Conservation (phyloP, 1,284 basidiomycete genomes). For the Sporisorium reilianum region DNA sequence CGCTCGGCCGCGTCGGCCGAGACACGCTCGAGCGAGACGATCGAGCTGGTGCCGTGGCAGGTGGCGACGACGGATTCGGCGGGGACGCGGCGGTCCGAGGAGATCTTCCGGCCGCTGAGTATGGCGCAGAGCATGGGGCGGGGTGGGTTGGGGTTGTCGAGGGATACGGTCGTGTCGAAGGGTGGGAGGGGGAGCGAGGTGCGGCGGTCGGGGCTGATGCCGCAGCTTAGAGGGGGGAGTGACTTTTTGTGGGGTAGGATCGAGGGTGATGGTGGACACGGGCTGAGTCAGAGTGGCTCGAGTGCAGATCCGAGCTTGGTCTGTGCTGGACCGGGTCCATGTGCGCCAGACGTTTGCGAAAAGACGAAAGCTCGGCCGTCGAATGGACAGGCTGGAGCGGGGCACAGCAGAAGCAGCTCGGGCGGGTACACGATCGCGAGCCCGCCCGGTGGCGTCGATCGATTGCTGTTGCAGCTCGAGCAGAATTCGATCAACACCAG, state of each 20-base stretch:
- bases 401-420: neutral
- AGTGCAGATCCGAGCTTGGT: neutral
- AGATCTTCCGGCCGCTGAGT: conserved; percentile 39
- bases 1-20: conserved; percentile 13
- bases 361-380: no score
- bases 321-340: neutral
- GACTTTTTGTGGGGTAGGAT: conserved; percentile 14
- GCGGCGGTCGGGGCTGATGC: neutral
- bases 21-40: conserved; percentile 19
- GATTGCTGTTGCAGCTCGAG: conserved; percentile 20
- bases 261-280: neutral
- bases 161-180: conserved; percentile 11
- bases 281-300: neutral
- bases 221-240: conserved; percentile 8
- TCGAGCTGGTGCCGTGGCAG: conserved; percentile 42
- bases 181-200: neutral
- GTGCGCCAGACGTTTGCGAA: no score
- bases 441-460: conserved; percentile 16
- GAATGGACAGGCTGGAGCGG: no score
- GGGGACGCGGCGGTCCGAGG: conserved; percentile 16
- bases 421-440: conserved; percentile 9
- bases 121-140: conserved; percentile 7
- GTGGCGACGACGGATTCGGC: conserved; percentile 21
- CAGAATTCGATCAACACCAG: neutral
- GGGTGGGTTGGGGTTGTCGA: neutral